Base-by-base conservation (phyloP, 2,329 filamentous ascomycete genomes). In the Biscogniauxia marginata region DNA sequence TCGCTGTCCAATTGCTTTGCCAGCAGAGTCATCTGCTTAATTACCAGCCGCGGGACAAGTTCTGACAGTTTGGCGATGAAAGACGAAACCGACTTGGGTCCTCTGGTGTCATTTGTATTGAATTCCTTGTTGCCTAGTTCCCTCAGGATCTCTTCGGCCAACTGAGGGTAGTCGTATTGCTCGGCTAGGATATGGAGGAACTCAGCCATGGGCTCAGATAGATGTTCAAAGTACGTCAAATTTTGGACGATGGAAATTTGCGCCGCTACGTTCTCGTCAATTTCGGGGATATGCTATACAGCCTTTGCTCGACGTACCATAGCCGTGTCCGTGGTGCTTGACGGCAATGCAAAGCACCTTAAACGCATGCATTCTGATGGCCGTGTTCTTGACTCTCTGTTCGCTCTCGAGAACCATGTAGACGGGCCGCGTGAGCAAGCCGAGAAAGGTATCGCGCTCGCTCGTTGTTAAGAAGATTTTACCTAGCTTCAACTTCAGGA, bases 181-280 rank as follows among this genome's bases (percentile, higher is more conserved):
- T 98, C 93, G 1, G 93, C 88, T 22, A 99, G 80, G 67, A 98
- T 99, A 67, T 98, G 91, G 4, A 99, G 78, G 67, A 99, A 96
- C 72, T 99, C 96, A 25, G 95, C 95, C 95, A 99, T 99, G 1
- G 95, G 95, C 70, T 99, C 95, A 0, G 95, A 93, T n/a, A 99
- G 78, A 73, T 99, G 95, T 75, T 99, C 95, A 67, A 98, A 99
- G 72, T 99, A 99, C 4, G 95, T 96, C 63, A 99, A 77, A 70
- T 95, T 98, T 73, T 99, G 95, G 53, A 98, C 93, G 67, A 99
- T 96, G 47, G 93, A 96, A 49, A 96, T 98, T 80, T 99, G 95
- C 1, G 95, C 95, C 51, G 90, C 91, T 96, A 66, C 7, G 44
- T 70, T 61, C 56, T 63, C 59, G 65, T 66, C 20, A 62, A 56